Conservation (phyloP, 83 land plant species). For the Isoetes engelmannii region DNA sequence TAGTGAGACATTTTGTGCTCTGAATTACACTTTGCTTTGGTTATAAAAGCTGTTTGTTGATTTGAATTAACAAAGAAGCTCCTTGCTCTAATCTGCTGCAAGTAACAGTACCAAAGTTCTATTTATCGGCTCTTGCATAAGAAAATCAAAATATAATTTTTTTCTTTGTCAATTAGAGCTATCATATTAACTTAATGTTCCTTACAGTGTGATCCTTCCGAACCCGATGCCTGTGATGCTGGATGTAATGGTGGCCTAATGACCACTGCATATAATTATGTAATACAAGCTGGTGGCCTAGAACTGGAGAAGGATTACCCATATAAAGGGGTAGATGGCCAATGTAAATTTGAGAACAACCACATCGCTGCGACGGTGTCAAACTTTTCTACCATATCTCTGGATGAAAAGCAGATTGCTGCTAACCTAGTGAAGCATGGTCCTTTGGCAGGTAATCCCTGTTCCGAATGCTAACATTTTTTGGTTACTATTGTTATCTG, state of each 20-base stretch:
- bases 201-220: constrained; percentile 61
- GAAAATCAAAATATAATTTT: neutral
- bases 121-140: too few species aligned
- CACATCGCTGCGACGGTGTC: constrained; percentile 50
- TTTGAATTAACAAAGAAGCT: too few species aligned
- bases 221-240: constrained; percentile 46
- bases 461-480: neutral
- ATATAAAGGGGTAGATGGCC: constrained; percentile 45
- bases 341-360: constrained; percentile 50
- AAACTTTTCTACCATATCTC: constrained; percentile 50
- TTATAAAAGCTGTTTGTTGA: too few species aligned
- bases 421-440: constrained; percentile 58
- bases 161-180: neutral
- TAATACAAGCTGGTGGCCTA: constrained; percentile 55
- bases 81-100: too few species aligned
- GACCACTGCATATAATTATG: constrained; percentile 69
- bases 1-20: constrained; percentile 30
- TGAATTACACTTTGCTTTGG: neutral
- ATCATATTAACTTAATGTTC: constrained; percentile 5
- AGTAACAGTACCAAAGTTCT: too few species aligned
- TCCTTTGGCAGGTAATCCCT: constrained; percentile 52
- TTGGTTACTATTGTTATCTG: neutral
- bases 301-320: constrained; percentile 57
- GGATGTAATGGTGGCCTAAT: constrained; percentile 79
- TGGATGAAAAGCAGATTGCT: constrained; percentile 62